Percentiles rank a stretch among this genome's conserved stretches.
Conservation (phyloP, 2,329 filamentous ascomycete genomes). For the Pseudogymnoascus verrucosus region DNA sequence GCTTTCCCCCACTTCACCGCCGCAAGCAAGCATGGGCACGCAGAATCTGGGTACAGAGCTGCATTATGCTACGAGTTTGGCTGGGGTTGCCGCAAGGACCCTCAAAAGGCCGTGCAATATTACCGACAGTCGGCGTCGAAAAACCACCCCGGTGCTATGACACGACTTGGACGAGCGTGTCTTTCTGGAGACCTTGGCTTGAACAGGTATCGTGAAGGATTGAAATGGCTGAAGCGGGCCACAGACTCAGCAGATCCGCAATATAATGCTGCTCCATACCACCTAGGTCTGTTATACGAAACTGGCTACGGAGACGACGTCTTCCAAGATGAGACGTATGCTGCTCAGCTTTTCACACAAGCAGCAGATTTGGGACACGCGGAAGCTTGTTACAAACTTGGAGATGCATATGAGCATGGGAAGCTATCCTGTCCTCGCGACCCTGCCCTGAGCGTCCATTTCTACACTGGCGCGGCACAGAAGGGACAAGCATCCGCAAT, state of each 20-base stretch:
- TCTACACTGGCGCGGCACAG: conserved; percentile 90
- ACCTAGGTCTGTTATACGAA: conserved; percentile 82
- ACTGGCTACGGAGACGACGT: conserved; percentile 90
- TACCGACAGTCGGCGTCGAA: conserved; percentile 85
- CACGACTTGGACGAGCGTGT: conserved; percentile 83
- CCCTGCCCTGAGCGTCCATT: conserved; percentile 89
- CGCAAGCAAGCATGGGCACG: conserved; percentile 93
- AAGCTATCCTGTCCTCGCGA: conserved; percentile 80
- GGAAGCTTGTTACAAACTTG: conserved; percentile 79
- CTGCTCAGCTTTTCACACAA: conserved; percentile 88
- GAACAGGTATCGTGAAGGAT: conserved; percentile 78
- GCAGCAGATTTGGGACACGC: conserved; percentile 85
- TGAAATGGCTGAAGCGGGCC: conserved; percentile 95
- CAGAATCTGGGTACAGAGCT: conserved; percentile 88
- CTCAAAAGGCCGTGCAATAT: conserved; percentile 87
- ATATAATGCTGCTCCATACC: conserved; percentile 89
- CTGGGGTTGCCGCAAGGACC: conserved; percentile 88
- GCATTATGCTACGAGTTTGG: conserved; percentile 96
- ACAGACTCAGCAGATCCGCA: conserved; percentile 82
- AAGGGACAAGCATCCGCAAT: conserved; percentile 77
- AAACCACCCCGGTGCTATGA: conserved; percentile 91
- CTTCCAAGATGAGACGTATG: conserved; percentile 83
- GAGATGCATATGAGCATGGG: conserved; percentile 96
- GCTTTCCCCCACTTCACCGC: conserved; percentile 90
- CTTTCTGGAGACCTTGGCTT: conserved; percentile 80